Evolutionary conservation across 2,329 filamentous ascomycete genomes (phyloP).

Genomic region (Calonectria pseudoturangicola): DNA sequence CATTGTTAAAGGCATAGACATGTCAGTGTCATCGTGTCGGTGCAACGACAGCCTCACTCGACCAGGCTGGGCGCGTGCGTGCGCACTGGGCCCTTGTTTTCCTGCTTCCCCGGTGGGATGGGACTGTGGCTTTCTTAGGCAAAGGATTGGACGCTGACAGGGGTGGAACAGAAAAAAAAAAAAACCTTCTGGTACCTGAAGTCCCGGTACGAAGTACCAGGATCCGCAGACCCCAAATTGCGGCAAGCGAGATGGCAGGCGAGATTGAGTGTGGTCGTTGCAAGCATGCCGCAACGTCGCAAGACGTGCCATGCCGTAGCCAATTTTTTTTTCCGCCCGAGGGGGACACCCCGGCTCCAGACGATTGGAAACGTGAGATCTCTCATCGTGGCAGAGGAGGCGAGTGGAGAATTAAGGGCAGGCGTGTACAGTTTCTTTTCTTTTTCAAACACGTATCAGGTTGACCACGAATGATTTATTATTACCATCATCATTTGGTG

Average conservation of each 20-base stretch:
- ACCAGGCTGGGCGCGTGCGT: not conserved
- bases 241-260: conserved; percentile 39
- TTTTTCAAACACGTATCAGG: conserved; percentile 29
- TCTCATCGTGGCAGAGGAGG: conserved; percentile 33
- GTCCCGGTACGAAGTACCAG: conserved; percentile 4
- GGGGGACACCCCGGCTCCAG: conserved; percentile 19
- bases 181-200: conserved; percentile 25
- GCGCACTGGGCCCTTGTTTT: not conserved
- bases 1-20: conserved; percentile 10
- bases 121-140: conserved; percentile 29
- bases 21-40: conserved; percentile 27
- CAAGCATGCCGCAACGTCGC: conserved; percentile 8
- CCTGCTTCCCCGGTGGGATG: conserved; percentile 21
- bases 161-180: not conserved
- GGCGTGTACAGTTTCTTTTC: conserved; percentile 6
- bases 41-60: conserved; percentile 16
- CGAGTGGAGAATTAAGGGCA: conserved; percentile 27
- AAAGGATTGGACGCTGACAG: conserved; percentile 5
- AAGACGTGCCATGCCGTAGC: not conserved
- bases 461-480: conserved; percentile 3
- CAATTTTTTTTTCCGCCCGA: conserved; percentile 15
- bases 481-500: not conserved
- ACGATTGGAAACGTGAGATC: conserved; percentile 41
- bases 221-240: conserved; percentile 11
- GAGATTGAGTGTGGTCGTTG: conserved; percentile 37